Conservation (phyloP, 768 basidiomycete genomes). For the Calocybe cyanea region DNA sequence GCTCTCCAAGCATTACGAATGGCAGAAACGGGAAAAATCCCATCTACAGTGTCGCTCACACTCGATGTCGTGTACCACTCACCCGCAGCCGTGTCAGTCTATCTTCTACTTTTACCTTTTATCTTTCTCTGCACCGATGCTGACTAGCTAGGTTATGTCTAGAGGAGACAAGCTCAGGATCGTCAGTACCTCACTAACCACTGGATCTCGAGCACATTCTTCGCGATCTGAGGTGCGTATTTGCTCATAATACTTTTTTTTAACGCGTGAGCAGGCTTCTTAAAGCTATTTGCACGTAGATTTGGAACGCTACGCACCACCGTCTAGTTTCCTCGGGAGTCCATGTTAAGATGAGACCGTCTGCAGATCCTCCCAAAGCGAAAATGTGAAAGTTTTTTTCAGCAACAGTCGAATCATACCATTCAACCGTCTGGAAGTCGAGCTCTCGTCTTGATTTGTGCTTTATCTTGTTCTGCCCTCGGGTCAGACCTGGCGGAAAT, state of each 20-base stretch:
- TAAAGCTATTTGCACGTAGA: no score
- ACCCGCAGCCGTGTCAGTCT: conserved; percentile 44
- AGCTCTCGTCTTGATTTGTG: no score
- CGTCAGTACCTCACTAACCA: conserved; percentile 46
- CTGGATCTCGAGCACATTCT: conserved; percentile 44
- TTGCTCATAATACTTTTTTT: not conserved
- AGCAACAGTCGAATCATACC: no score
- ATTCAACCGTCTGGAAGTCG: no score
- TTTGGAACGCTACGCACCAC: conserved; percentile 52
- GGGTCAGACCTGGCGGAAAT: no score
- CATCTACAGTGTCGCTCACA: conserved; percentile 44
- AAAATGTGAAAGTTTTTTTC: conserved; percentile 20
- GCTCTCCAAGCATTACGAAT: conserved; percentile 35
- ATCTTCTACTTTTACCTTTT: not conserved
- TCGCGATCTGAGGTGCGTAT: conserved; percentile 45
- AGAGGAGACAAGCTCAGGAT: conserved; percentile 51
- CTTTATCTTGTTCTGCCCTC: no score
- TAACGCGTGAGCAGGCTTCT: no score
- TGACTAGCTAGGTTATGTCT: not conserved
- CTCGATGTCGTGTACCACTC: conserved; percentile 53
- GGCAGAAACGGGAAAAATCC: conserved; percentile 20
- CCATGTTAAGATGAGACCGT: conserved; percentile 53
- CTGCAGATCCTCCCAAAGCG: conserved; percentile 27
- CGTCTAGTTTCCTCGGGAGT: conserved; percentile 52
- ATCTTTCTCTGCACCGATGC: not conserved